Percentiles rank a stretch among this genome's conserved stretches.
Evolutionary conservation across 192 early-diverging fungal genomes (phyloP).

Genomic region (Entophlyctis luteolus): DNA sequence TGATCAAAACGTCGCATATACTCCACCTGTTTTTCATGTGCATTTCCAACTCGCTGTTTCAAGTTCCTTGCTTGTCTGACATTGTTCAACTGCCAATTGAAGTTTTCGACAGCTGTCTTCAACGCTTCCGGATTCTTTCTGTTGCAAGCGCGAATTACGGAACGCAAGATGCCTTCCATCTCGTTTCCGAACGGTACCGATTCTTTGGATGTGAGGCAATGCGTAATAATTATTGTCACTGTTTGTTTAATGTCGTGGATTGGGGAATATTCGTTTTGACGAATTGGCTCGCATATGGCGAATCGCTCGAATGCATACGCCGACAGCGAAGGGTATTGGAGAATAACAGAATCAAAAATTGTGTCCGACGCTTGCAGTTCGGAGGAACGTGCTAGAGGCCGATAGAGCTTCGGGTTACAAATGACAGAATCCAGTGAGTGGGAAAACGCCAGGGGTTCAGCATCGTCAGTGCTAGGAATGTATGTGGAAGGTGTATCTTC

Average conservation of each 20-base stretch:
- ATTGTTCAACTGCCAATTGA: too few species aligned
- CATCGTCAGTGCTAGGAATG: too few species aligned
- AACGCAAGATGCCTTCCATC: slow-evolving; percentile 64
- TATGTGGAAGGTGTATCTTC: too few species aligned
- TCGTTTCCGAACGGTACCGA: slow-evolving; percentile 59
- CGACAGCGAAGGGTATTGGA: not conserved
- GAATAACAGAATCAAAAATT: not conserved
- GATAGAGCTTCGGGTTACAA: not conserved
- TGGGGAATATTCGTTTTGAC: slow-evolving; percentile 74
- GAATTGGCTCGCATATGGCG: slow-evolving; percentile 24
- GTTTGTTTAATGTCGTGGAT: slow-evolving; percentile 75
- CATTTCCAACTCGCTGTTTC: not conserved
- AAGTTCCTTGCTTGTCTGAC: too few species aligned
- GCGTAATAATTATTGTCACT: slow-evolving; percentile 56
- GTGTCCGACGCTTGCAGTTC: not conserved
- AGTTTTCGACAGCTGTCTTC: slow-evolving; percentile 62
- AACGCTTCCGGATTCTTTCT: slow-evolving; percentile 64
- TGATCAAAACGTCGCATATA: slow-evolving; percentile 34
- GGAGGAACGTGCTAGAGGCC: not conserved
- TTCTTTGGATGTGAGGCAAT: slow-evolving; percentile 50
- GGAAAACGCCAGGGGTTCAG: too few species aligned
- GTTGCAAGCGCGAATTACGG: slow-evolving; percentile 73
- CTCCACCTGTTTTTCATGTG: slow-evolving; percentile 7
- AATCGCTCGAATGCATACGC: slow-evolving; percentile 29
- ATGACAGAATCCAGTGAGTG: not conserved